These are phyloP conservation scores for Xerocomellus dryophilus DNA, from an alignment of 768 basidiomycete species.

Conservation along the genomic window DNA sequence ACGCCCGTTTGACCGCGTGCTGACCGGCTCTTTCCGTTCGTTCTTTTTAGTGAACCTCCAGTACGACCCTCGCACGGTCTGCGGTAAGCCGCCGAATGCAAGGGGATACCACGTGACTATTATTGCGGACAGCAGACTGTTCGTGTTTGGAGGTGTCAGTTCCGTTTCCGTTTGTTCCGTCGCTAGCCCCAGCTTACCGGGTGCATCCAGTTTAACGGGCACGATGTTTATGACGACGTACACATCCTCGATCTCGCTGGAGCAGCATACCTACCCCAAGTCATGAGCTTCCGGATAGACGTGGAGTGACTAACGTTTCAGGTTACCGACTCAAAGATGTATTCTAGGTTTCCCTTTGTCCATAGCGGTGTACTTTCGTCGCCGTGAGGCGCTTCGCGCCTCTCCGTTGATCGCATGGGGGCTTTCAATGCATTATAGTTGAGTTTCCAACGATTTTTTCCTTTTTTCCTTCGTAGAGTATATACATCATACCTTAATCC, in stretches of 20 bases:
- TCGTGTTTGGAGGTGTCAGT: conserved; percentile 74
- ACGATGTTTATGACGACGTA: conserved; percentile 80
- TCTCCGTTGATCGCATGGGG: conserved; percentile 17
- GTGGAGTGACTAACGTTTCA: conserved; percentile 17
- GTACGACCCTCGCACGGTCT: conserved; percentile 70
- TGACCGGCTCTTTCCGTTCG: neutral
- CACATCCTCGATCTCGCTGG: conserved; percentile 83
- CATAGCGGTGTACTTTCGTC: neutral
- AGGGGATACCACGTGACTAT: conserved; percentile 86
- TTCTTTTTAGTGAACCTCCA: conserved; percentile 65
- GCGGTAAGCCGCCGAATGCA: conserved; percentile 64
- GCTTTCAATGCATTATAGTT: conserved; percentile 9
- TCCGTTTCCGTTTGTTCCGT: neutral
- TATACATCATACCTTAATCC: conserved; percentile 37
- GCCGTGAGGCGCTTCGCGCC: neutral
- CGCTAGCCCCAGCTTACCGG: neutral
- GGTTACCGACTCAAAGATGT: neutral
- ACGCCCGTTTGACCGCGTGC: neutral
- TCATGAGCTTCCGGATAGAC: conserved; percentile 71
- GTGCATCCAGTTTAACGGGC: conserved; percentile 62
- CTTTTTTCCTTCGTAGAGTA: conserved; percentile 41
- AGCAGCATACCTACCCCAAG: conserved; percentile 86
- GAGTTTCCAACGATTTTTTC: conserved; percentile 12
- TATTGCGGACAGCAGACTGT: conserved; percentile 79
- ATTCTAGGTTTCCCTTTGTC: neutral